phyloP scores from a whole-genome alignment of 2,329 filamentous ascomycete species.

The Dryadomyces quercus-mongolicae region DNA sequence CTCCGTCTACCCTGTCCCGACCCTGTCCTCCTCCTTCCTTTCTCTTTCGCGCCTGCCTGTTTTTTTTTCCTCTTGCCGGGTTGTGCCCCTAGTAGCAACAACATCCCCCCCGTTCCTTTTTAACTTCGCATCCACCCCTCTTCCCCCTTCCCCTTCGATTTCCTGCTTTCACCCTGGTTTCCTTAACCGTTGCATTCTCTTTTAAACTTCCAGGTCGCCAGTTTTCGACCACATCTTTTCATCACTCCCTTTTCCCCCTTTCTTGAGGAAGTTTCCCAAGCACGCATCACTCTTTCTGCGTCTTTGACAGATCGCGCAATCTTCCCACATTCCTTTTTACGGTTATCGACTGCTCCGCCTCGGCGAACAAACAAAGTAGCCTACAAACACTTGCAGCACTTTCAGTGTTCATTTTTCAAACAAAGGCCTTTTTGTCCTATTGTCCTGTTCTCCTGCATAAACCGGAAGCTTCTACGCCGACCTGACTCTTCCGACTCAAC shows the following conservation, averaged over 20 bases:
- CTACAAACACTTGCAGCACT: too few relatives aligned
- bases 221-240: conserved; percentile 5
- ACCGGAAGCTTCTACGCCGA: not conserved
- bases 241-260: conserved; percentile 1
- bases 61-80: not conserved
- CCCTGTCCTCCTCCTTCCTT: not conserved
- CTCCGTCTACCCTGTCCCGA: not conserved
- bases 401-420: too few relatives aligned
- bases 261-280: conserved; percentile 15
- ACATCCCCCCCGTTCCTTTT: not conserved
- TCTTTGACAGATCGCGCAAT: conserved; percentile 39
- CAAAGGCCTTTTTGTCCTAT: too few relatives aligned
- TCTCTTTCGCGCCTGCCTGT: not conserved
- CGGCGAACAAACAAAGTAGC: too few relatives aligned
- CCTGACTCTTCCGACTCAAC: not conserved
- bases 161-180: not conserved
- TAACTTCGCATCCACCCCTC: not conserved
- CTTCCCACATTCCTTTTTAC: conserved; percentile 7
- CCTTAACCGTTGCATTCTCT: conserved; percentile 8
- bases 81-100: not conserved
- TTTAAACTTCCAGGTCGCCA: conserved; percentile 9
- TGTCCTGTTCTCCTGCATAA: too few relatives aligned
- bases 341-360: not conserved
- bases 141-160: not conserved
- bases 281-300: conserved; percentile 28